Conservation (phyloP, 129 eudicot species). For the Erigeron canadensis region DNA sequence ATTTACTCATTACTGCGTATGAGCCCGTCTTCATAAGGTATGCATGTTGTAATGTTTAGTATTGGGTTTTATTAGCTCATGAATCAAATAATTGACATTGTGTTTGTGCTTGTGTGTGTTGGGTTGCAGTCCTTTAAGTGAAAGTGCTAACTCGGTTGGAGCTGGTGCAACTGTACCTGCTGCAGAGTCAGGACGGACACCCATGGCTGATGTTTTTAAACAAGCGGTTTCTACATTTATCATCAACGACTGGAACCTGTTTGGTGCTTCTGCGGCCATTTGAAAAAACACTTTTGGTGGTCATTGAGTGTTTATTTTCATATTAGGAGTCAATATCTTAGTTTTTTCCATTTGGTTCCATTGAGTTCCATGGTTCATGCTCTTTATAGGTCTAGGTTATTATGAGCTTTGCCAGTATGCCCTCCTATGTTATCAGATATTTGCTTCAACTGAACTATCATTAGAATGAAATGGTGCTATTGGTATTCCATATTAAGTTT, state of each 20-base stretch:
- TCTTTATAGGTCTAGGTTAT: background rate
- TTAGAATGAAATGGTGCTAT: too few species aligned
- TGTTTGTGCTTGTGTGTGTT: background rate
- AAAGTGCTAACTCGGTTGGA: slow-evolving; percentile 81
- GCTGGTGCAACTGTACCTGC: slow-evolving; percentile 83
- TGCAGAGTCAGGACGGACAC: slow-evolving; percentile 61
- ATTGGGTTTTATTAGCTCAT: slow-evolving; percentile 1
- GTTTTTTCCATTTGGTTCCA: background rate
- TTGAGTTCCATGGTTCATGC: background rate
- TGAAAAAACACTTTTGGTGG: slow-evolving; percentile 4
- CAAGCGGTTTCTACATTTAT: slow-evolving; percentile 68
- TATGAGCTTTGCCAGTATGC: too few species aligned
- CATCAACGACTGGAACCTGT: slow-evolving; percentile 76
- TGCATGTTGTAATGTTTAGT: slow-evolving; percentile 14
- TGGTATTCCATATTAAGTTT: too few species aligned
- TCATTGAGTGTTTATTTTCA: background rate
- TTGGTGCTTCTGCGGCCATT: slow-evolving; percentile 39
- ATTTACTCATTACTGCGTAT: slow-evolving; percentile 73
- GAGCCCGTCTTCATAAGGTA: slow-evolving; percentile 85
- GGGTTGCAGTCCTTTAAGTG: slow-evolving; percentile 81
- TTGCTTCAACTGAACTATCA: too few species aligned
- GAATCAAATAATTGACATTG: slow-evolving; percentile 1
- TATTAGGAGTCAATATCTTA: background rate
- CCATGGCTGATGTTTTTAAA: slow-evolving; percentile 75
- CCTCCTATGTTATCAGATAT: too few species aligned